Percentiles rank a stretch among this genome's conserved stretches.
phyloP scores from a whole-genome alignment of 2,329 filamentous ascomycete species.

The Mariannaea sp. region DNA sequence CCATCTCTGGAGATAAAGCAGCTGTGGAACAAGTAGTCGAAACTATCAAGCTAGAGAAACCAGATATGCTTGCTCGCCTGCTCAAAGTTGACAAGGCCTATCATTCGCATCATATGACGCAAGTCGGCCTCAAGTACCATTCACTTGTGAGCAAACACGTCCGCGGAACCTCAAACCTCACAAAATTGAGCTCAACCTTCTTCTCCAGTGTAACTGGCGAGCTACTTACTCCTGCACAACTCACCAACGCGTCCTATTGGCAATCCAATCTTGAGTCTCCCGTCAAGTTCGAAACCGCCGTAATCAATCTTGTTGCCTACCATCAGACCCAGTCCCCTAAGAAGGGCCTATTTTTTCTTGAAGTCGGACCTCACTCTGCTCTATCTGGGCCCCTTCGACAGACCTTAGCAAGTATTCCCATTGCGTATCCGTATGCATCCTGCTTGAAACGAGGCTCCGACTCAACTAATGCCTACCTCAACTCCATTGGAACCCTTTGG shows the following conservation, averaged over 20 bases:
- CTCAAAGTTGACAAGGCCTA: conserved; percentile 47
- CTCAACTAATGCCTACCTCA: background rate
- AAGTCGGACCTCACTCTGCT: conserved; percentile 37
- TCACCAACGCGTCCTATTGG: conserved; percentile 38
- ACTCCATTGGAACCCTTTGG: background rate
- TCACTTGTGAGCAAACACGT: background rate
- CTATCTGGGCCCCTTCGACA: conserved; percentile 34
- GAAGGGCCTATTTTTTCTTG: conserved; percentile 25
- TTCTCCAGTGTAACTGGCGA: conserved; percentile 39
- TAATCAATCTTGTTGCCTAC: conserved; percentile 12
- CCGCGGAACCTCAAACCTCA: background rate
- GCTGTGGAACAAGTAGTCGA: conserved; percentile 35
- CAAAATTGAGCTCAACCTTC: conserved; percentile 1
- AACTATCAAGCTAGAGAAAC: conserved; percentile 34
- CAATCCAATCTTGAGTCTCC: conserved; percentile 38
- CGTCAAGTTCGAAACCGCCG: conserved; percentile 32
- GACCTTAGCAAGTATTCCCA: conserved; percentile 18
- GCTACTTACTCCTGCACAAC: background rate
- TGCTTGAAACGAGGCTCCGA: conserved; percentile 12
- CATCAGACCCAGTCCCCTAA: background rate
- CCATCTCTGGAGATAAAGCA: conserved; percentile 41
- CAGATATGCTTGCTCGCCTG: conserved; percentile 38
- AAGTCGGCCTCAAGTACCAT: conserved; percentile 33
- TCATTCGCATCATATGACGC: conserved; percentile 46
- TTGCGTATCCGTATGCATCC: background rate